A percentile compares a stretch with the other conserved stretches of the same genome.
phyloP scores from a whole-genome alignment of 306 rosid genomes.

The Dicorynia guianensis region DNA sequence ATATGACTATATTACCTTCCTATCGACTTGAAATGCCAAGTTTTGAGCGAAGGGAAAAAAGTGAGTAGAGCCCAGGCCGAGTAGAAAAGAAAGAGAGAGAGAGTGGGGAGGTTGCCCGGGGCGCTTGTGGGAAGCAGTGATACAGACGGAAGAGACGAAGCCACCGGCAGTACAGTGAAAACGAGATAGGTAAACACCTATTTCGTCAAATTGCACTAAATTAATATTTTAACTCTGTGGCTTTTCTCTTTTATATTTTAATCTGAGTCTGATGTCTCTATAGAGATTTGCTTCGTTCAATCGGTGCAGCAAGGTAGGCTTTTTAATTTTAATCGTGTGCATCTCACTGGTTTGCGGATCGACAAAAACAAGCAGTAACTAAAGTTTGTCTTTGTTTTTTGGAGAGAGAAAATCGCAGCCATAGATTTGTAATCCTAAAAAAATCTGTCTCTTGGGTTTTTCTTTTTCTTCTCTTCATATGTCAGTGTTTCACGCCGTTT shows the following conservation, averaged over 20 bases:
- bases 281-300: slow-evolving; percentile 59
- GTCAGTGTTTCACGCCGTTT: background rate
- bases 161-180: slow-evolving; percentile 39
- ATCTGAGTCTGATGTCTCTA: slow-evolving; percentile 22
- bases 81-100: background rate
- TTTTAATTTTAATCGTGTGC: slow-evolving; percentile 13
- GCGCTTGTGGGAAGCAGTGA: background rate
- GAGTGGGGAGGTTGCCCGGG: background rate
- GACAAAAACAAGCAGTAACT: slow-evolving; percentile 35
- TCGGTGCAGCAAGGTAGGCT: slow-evolving; percentile 18
- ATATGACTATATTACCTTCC: background rate
- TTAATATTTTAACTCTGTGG: no score
- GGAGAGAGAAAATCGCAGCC: slow-evolving; percentile 53
- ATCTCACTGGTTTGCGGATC: slow-evolving; percentile 36
- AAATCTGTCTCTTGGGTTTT: slow-evolving; percentile 1
- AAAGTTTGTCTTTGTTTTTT: background rate
- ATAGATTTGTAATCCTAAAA: slow-evolving; percentile 55
- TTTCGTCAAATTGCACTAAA: no score
- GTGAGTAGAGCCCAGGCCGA: background rate
- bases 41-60: slow-evolving; percentile 40
- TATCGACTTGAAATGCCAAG: background rate
- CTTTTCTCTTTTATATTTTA: background rate
- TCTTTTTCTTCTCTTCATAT: background rate
- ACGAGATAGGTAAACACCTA: background rate
- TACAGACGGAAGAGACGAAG: background rate